Evolutionary conservation across 352 stramenopile genomes (phyloP), one percentile per base, ranked within the genome.

Genomic region (Phytophthora kernoviae): DNA sequence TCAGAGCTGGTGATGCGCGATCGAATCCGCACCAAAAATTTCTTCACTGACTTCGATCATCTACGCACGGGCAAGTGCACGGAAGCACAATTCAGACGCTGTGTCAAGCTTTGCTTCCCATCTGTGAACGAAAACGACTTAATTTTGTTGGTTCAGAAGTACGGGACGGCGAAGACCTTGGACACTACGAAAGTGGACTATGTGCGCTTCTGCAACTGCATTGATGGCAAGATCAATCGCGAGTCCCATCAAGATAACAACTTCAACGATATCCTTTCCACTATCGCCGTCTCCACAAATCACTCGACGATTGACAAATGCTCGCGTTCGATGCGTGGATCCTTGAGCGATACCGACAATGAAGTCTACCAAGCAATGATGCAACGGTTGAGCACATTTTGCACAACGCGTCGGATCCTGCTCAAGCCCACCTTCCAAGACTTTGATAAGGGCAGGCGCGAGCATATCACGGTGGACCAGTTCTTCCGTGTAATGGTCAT

Each of bases 341-440:
- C 70, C 1, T 68, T 95, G 27, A 75, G 44, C 0, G 79, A 90
- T 8, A 54, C 21, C 0, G 84, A 95, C 17, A 18, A 61, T 7
- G 69, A 68, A 8, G 54, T 74, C 11, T 83, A 84, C 27, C 61
- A 75, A 8, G 55, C 39, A 5, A 73, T 90, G 62, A 89, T 95
- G 77, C 69, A 81, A 18, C 80, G 86, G 0, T 68, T 95, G 27
- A 77, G 74, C 37, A 71, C 54, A 2, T 88, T 78, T 47, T 90
- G 79, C 26, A 56, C 62, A 0, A 90, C 86, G 11, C 70, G 82
- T 1, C 75, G 86, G 47, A 59, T 95, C 40, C 59, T 93, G 1
- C 54, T 95, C 27, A 95, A 95, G 65, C 84, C 86, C 7, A 75
- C 75, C 0, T 95, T 95, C 54, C 81, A 91, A 56, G 86, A 93